Conservation (phyloP, 805 yeast genomes). For the Peterozyma xylosa region DNA sequence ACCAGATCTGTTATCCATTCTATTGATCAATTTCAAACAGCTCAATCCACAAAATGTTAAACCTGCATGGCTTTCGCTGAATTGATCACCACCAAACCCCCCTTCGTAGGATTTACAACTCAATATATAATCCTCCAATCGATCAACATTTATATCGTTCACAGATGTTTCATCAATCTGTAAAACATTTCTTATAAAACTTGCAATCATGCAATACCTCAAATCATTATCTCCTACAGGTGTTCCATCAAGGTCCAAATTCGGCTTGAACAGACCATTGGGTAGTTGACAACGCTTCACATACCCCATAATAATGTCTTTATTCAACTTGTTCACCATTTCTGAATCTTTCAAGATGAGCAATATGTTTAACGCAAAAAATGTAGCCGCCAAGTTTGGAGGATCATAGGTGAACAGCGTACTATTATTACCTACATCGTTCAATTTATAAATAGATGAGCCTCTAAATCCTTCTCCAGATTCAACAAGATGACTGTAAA, state of each 20-base stretch:
- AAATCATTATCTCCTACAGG: constrained; percentile 62
- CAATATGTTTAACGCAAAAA: constrained; percentile 59
- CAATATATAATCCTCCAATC: constrained; percentile 30
- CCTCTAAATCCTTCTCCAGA: constrained; percentile 49
- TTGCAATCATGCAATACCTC: constrained; percentile 69
- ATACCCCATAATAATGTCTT: constrained; percentile 39
- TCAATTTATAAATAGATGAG: constrained; percentile 35
- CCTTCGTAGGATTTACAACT: constrained; percentile 45
- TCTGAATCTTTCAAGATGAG: constrained; percentile 41
- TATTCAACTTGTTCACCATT: constrained; percentile 27
- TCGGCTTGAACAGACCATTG: constrained; percentile 52
- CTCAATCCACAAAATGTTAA: constrained; percentile 79
- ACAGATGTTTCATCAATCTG: constrained; percentile 25
- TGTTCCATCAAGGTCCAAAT: constrained; percentile 21
- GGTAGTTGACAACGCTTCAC: constrained; percentile 53
- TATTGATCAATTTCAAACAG: constrained; percentile 36
- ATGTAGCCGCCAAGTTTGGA: constrained; percentile 67
- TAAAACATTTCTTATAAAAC: constrained; percentile 48
- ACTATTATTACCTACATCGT: not conserved
- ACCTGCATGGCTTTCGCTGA: constrained; percentile 78
- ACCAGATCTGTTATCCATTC: constrained; percentile 13
- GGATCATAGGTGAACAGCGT: constrained; percentile 35
- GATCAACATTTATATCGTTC: constrained; percentile 33
- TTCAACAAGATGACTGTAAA: constrained; percentile 39
- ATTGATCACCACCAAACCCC: constrained; percentile 52